Conservation (phyloP, 1,284 basidiomycete species). For the Tilletia walkeri region DNA sequence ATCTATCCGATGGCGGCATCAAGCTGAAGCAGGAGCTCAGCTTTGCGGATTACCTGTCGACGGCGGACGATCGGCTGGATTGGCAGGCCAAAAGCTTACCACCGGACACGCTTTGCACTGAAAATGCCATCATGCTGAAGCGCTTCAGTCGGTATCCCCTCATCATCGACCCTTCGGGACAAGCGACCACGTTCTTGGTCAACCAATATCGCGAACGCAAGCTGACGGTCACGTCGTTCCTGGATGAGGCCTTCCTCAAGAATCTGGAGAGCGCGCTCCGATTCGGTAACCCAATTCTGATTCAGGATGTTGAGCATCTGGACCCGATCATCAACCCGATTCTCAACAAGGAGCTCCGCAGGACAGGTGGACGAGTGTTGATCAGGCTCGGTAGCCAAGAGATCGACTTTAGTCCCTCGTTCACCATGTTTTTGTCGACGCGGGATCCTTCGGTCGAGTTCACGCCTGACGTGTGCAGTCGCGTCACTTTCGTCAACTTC, state of each 20-base stretch:
- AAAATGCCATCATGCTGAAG: slow-evolving; percentile 96
- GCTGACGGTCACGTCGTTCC: slow-evolving; percentile 96
- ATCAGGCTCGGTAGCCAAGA: slow-evolving; percentile 98
- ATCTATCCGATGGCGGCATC: slow-evolving; percentile 83
- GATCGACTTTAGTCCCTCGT: slow-evolving; percentile 97
- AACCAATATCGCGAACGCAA: slow-evolving; percentile 95
- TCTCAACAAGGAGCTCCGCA: slow-evolving; percentile 90
- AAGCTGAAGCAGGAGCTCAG: slow-evolving; percentile 90
- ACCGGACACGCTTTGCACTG: slow-evolving; percentile 89
- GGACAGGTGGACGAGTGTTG: slow-evolving; percentile 83
- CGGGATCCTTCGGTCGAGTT: slow-evolving; percentile 96
- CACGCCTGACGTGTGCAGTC: slow-evolving; percentile 95
- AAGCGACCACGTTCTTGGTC: slow-evolving; percentile 88
- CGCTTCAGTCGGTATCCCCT: slow-evolving; percentile 96
- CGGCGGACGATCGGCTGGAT: slow-evolving; percentile 88
- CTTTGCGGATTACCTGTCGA: slow-evolving; percentile 91
- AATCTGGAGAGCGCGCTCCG: slow-evolving; percentile 97
- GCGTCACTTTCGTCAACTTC: slow-evolving; percentile 99
- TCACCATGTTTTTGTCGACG: slow-evolving; percentile 94
- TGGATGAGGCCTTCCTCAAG: slow-evolving; percentile 98
- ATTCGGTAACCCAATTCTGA: slow-evolving; percentile 94
- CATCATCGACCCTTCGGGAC: slow-evolving; percentile 98
- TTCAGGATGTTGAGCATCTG: slow-evolving; percentile 95
- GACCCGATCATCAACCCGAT: slow-evolving; percentile 98
- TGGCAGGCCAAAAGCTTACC: slow-evolving; percentile 96